These are phyloP conservation scores for Gardenia jasminoides DNA, from an alignment of 257 asterid genomes.

Conservation along the genomic window DNA sequence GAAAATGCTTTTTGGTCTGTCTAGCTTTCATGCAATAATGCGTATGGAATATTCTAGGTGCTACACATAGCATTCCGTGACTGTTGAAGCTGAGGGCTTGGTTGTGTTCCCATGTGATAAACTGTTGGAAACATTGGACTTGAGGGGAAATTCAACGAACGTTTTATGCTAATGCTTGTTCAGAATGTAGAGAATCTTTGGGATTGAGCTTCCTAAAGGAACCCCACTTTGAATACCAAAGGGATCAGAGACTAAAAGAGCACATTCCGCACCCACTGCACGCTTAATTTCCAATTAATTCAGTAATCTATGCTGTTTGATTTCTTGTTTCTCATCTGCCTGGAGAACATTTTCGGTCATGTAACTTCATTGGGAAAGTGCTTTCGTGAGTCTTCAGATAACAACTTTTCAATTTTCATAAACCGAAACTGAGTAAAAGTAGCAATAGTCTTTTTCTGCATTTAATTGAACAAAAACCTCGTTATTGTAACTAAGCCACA, in stretches of 20 bases:
- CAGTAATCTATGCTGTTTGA: background rate
- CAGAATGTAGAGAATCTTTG: background rate
- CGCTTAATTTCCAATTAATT: background rate
- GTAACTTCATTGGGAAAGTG: background rate
- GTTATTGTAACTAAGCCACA: background rate
- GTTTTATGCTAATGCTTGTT: background rate
- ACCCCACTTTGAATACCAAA: background rate
- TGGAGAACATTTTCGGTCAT: background rate
- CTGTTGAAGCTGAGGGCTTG: background rate
- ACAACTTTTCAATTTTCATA: background rate
- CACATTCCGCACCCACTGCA: background rate
- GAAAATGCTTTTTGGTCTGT: background rate
- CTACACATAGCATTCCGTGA: background rate
- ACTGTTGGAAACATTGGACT: background rate
- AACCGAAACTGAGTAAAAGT: too few species aligned
- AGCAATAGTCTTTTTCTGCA: too few species aligned
- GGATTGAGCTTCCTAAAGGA: background rate
- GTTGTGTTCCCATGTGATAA: background rate
- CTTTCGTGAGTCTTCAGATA: background rate
- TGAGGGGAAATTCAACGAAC: background rate
- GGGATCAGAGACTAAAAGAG: background rate
- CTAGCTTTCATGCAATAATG: background rate
- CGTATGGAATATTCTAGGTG: background rate
- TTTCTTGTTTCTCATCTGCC: background rate
- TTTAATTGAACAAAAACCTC: too few species aligned